Evolutionary conservation across 2,329 filamentous ascomycete genomes (phyloP).

Genomic region (Hymenoscyphus repandus): DNA sequence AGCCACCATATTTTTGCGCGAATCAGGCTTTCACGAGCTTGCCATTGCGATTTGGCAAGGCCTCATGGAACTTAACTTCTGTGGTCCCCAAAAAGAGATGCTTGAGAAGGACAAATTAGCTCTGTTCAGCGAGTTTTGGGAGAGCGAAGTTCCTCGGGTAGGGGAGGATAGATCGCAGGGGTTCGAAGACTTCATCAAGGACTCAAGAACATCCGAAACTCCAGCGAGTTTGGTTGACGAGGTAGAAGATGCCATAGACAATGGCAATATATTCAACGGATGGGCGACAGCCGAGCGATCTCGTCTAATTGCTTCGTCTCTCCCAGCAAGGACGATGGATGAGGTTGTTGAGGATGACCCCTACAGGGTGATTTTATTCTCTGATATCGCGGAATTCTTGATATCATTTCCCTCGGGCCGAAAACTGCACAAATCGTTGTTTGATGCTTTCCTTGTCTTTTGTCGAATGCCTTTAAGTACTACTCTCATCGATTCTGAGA

Average conservation of each 20-base stretch:
- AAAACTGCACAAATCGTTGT: constrained; percentile 40
- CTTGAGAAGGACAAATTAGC: constrained; percentile 14
- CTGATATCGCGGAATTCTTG: constrained; percentile 65
- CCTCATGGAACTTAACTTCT: constrained; percentile 66
- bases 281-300: constrained; percentile 51
- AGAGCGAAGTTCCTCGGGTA: constrained; percentile 72
- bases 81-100: constrained; percentile 40
- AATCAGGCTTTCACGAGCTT: constrained; percentile 74
- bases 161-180: constrained; percentile 69
- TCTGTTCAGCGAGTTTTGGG: constrained; percentile 74
- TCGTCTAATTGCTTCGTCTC: constrained; percentile 41
- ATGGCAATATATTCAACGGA: constrained; percentile 33
- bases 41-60: constrained; percentile 81
- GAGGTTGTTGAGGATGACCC: constrained; percentile 74
- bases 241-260: constrained; percentile 10
- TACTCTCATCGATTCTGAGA: constrained; percentile 22
- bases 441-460: constrained; percentile 69
- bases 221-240: constrained; percentile 21
- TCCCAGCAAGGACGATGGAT: constrained; percentile 70
- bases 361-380: constrained; percentile 74
- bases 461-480: constrained; percentile 53
- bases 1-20: constrained; percentile 66
- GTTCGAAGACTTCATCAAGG: constrained; percentile 55
- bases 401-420: constrained; percentile 41
- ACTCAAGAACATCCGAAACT: constrained; percentile 17